These are phyloP conservation scores for Pseudogymnoascus verrucosus DNA, from an alignment of 2,329 filamentous ascomycete genomes.

Conservation along the genomic window DNA sequence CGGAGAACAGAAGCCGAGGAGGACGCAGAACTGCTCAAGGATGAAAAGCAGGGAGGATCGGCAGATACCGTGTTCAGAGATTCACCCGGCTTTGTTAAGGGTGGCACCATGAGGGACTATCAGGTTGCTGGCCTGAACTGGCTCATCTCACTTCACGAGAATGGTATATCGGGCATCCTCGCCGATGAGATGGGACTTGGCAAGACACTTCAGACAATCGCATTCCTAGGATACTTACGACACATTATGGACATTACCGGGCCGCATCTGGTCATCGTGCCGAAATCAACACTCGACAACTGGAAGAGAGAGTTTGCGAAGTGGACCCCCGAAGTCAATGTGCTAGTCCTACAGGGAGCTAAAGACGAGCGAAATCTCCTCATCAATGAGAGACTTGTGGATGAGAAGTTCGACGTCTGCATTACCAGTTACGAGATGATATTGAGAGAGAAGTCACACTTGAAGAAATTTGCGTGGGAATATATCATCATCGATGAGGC, in stretches of 20 bases:
- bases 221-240: constrained; percentile 89
- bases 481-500: constrained; percentile 99
- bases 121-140: constrained; percentile 94
- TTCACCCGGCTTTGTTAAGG: constrained; percentile 81
- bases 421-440: constrained; percentile 99
- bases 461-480: constrained; percentile 98
- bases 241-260: constrained; percentile 85
- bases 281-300: constrained; percentile 96
- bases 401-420: constrained; percentile 95
- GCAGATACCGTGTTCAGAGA: constrained; percentile 90
- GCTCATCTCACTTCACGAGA: constrained; percentile 95
- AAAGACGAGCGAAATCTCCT: constrained; percentile 87
- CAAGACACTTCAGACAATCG: constrained; percentile 95
- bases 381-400: constrained; percentile 84
- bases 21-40: constrained; percentile 79
- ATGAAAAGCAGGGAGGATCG: constrained; percentile 80
- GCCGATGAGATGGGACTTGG: constrained; percentile 98
- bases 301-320: constrained; percentile 91
- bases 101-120: constrained; percentile 87
- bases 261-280: constrained; percentile 84
- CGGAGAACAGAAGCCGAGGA: constrained; percentile 95
- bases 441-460: constrained; percentile 81
- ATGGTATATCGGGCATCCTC: constrained; percentile 95
- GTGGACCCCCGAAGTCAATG: constrained; percentile 95
- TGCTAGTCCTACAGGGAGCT: constrained; percentile 85